phyloP scores from a whole-genome alignment of 2,329 filamentous ascomycete species.

The Hymenoscyphus repandus region DNA sequence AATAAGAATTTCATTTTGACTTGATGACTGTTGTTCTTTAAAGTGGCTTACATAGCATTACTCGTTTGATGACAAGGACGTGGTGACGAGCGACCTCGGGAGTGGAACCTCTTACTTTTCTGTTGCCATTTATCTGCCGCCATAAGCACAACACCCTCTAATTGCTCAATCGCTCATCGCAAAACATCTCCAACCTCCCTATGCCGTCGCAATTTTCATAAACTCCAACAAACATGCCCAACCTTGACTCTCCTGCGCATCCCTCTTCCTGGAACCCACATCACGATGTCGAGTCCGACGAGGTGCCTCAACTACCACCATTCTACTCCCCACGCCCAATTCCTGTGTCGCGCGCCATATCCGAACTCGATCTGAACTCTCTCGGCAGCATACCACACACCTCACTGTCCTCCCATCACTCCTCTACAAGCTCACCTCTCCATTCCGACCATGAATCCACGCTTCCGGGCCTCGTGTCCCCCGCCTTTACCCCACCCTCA shows the following conservation, averaged over 20 bases:
- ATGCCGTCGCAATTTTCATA: conserved; percentile 3
- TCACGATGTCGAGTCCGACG: conserved; percentile 19
- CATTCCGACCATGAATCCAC: conserved; percentile 13
- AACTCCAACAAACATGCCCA: conserved; percentile 13
- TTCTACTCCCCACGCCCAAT: conserved; percentile 33
- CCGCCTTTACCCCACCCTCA: conserved; percentile 71
- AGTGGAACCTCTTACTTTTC: background rate
- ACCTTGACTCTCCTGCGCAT: conserved; percentile 9
- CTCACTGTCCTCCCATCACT: conserved; percentile 8
- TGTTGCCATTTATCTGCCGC: background rate
- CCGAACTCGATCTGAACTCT: conserved; percentile 30
- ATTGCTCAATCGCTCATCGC: background rate
- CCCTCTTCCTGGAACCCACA: conserved; percentile 13
- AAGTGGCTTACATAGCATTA: background rate
- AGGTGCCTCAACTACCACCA: conserved; percentile 27
- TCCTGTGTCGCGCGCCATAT: conserved; percentile 31
- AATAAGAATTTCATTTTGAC: background rate
- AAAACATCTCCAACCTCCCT: background rate
- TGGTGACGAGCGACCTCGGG: conserved; percentile 4
- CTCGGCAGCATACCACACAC: conserved; percentile 6
- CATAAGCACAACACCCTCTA: background rate
- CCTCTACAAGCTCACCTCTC: conserved; percentile 8
- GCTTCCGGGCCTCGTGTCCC: conserved; percentile 62
- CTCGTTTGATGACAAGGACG: background rate
- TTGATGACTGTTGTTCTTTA: background rate